These are phyloP conservation scores for Stemphylium vesicarium DNA, from an alignment of 2,329 filamentous ascomycete species.

Conservation along the genomic window DNA sequence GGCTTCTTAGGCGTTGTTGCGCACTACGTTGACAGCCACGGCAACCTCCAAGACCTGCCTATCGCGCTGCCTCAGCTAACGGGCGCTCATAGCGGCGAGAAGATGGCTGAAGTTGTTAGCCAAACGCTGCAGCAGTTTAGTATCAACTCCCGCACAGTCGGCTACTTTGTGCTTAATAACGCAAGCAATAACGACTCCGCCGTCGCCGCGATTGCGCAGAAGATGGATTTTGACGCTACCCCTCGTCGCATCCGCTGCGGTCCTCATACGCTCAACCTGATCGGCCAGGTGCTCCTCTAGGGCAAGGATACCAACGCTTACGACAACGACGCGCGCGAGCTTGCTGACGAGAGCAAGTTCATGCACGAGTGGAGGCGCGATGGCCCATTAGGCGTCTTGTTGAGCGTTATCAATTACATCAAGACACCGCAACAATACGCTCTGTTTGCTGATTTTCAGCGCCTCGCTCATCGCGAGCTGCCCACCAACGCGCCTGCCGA, in stretches of 20 bases:
- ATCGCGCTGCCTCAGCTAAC: no score
- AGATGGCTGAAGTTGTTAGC: no score
- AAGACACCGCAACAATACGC: neutral
- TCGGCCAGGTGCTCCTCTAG: slow-evolving; percentile 5
- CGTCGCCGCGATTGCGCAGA: neutral
- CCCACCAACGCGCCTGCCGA: neutral
- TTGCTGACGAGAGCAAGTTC: neutral
- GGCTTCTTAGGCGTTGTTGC: no score
- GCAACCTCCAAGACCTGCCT: no score
- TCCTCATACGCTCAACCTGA: slow-evolving; percentile 1
- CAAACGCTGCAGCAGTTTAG: no score
- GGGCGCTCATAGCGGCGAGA: no score
- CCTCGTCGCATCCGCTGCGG: slow-evolving; percentile 2
- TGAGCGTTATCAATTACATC: slow-evolving; percentile 12
- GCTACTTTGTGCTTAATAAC: no score
- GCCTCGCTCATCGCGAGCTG: no score
- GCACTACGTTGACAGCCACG: no score
- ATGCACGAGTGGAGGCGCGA: slow-evolving; percentile 1
- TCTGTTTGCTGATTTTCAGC: slow-evolving; percentile 1
- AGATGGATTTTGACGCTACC: slow-evolving; percentile 1
- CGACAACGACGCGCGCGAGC: neutral
- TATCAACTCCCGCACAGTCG: no score
- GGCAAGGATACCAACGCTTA: neutral
- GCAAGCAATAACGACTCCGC: slow-evolving; percentile 4
- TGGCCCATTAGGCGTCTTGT: slow-evolving; percentile 2